Base-by-base conservation (phyloP, 2,329 filamentous ascomycete species). In the Venturia carpophila region DNA sequence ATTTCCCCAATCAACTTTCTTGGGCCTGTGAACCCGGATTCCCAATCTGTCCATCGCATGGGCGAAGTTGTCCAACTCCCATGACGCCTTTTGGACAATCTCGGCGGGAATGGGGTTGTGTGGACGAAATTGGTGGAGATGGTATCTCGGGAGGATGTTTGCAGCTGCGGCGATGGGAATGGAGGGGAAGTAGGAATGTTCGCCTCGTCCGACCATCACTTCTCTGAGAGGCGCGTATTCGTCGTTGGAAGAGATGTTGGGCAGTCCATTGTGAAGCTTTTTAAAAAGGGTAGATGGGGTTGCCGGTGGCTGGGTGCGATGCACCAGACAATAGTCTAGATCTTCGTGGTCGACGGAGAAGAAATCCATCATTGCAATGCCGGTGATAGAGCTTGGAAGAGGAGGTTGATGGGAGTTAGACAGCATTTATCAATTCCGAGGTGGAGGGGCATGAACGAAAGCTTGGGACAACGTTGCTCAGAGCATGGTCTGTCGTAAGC, bases 141-240 rank as follows among this genome's bases (percentile, higher is more conserved):
- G 49, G 49, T 55, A 55, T 17, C 49, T 30, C 17, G 49, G 49
- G 49, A 55, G 24, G 24, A 55, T 55, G 17, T 55, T 55, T 34
- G 49, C 49, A 24, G 49, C 49, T 17, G 24, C 49, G 49, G 49
- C 24, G 17, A 34, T 17, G 49, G 49, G 49, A 21, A 55, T 55
- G 27, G 24, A 13, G 13, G 49, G 49, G 27, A 55, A 55, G 24
- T 55, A 55, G 27, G 49, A 55, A 11, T 30, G 9, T 17, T 55
- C 49, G 49, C 49, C 49, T 3, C 49, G 49, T 4, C 49, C 49
- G 24, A 55, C 34, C 49, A 55, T 15, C 3, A 55, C 49, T 55
- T 55, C 49, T 34, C 34, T 55, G 13, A 55, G 49, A 2, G 49
- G 24, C 11, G 24, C 27, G 9, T 55, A 55, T 34, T 55, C 49